Percentiles rank a stretch among this genome's conserved stretches.
phyloP scores from a whole-genome alignment of 208 protist species.

The Leishmania martiniquensis region DNA sequence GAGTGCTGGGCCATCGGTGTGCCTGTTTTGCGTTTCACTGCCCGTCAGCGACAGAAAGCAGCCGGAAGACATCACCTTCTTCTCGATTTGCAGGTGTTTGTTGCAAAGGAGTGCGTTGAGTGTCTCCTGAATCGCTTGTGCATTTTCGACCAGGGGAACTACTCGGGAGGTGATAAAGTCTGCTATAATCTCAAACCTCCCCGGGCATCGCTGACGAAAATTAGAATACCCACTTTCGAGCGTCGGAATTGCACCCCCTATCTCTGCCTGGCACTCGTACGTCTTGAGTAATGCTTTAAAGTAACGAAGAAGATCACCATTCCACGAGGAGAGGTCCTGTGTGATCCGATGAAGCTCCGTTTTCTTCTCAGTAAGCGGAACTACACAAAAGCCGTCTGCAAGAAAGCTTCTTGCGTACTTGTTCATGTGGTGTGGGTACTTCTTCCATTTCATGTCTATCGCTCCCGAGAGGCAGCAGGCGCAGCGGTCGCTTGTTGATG shows the following conservation, averaged over 20 bases:
- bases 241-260: slow-evolving; percentile 27
- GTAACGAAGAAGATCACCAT: slow-evolving; percentile 33
- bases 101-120: slow-evolving; percentile 35
- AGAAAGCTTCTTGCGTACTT: slow-evolving; percentile 49
- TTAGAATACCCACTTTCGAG: slow-evolving; percentile 67
- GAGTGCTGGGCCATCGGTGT: slow-evolving; percentile 62
- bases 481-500: slow-evolving; percentile 21
- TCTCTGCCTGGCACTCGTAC: slow-evolving; percentile 41
- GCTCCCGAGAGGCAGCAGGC: slow-evolving; percentile 54
- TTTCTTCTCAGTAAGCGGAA: slow-evolving; percentile 34
- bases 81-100: slow-evolving; percentile 2
- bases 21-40: slow-evolving; percentile 49
- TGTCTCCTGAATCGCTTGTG: slow-evolving; percentile 36
- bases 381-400: slow-evolving; percentile 52
- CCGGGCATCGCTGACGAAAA: slow-evolving; percentile 61
- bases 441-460: slow-evolving; percentile 3
- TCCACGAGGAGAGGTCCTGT: slow-evolving; percentile 32
- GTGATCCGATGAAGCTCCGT: neutral
- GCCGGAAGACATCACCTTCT: slow-evolving; percentile 59
- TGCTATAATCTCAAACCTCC: slow-evolving; percentile 69
- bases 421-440: slow-evolving; percentile 13
- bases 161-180: slow-evolving; percentile 48
- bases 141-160: slow-evolving; percentile 40
- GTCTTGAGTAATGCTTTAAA: slow-evolving; percentile 46
- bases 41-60: slow-evolving; percentile 71